Evolutionary conservation across 257 asterid genomes (phyloP).

Genomic region (Nicotiana benthamiana): DNA sequence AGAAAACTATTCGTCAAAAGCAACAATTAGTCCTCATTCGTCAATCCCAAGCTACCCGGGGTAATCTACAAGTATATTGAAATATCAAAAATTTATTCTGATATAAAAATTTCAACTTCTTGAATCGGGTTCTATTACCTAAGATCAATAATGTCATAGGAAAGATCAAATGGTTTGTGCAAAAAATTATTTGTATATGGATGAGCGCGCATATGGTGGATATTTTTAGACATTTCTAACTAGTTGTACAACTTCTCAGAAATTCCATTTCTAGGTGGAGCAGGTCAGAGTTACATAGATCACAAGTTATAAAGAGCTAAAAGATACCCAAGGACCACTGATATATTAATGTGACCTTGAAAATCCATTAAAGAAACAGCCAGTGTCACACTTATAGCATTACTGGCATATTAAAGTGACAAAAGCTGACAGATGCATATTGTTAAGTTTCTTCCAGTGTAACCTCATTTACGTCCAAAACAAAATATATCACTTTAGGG

Average conservation of each 20-base stretch:
- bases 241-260: not conserved
- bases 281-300: not conserved
- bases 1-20: constrained; percentile 5
- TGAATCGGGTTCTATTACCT: too few relatives aligned
- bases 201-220: not conserved
- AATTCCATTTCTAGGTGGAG: not conserved
- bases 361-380: not conserved
- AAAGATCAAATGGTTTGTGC: too few relatives aligned
- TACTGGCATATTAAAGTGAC: not conserved
- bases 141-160: too few relatives aligned
- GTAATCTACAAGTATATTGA: not conserved
- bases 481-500: not conserved
- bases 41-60: not conserved
- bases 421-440: not conserved
- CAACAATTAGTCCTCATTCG: constrained; percentile 2
- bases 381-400: not conserved
- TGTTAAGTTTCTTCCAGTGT: not conserved
- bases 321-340: not conserved
- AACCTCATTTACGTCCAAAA: not conserved
- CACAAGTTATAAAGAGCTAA: not conserved
- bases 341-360: not conserved
- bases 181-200: not conserved
- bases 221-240: not conserved
- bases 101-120: too few relatives aligned
- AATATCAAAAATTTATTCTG: too few relatives aligned